Percentiles rank a stretch among this genome's conserved stretches.
These are phyloP conservation scores for Domatiomyces catenatus DNA, from an alignment of 2,329 filamentous ascomycete genomes.

Conservation along the genomic window DNA sequence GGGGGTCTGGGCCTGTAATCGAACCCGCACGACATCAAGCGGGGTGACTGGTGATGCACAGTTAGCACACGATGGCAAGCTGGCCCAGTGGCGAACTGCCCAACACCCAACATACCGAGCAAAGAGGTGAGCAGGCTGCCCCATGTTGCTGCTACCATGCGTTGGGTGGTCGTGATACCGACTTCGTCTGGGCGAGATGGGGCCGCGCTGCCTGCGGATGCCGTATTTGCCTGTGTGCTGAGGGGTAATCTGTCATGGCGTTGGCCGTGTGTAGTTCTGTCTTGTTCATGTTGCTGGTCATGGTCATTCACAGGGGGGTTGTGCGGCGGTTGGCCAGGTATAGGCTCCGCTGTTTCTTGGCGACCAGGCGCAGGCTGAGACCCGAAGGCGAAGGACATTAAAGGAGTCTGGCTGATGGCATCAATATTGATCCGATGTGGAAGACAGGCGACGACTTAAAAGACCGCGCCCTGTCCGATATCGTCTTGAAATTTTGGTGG, in stretches of 20 bases:
- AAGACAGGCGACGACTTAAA: neutral
- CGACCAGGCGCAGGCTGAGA: neutral
- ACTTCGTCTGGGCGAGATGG: constrained; percentile 2
- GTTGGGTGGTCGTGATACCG: constrained; percentile 66
- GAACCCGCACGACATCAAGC: constrained; percentile 89
- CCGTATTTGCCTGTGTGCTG: constrained; percentile 7
- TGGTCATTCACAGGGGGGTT: neutral
- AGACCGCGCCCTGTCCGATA: neutral
- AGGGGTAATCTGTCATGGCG: constrained; percentile 17
- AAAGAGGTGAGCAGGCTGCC: constrained; percentile 83
- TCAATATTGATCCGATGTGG: neutral
- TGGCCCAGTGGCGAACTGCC: constrained; percentile 5
- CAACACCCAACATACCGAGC: constrained; percentile 46
- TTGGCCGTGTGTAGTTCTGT: constrained; percentile 8
- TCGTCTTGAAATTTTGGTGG: neutral
- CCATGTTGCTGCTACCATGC: constrained; percentile 86
- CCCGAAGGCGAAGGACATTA: neutral
- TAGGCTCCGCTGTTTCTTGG: neutral
- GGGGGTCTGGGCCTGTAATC: constrained; percentile 67
- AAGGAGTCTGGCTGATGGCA: neutral
- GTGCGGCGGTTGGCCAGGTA: neutral
- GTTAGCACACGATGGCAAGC: neutral
- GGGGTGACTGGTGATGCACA: constrained; percentile 54
- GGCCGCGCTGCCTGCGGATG: constrained; percentile 7
- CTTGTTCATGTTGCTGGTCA: neutral